These are phyloP conservation scores for Elaeis oleifera DNA, from an alignment of 202 grass and related monocot genomes.

Conservation along the genomic window DNA sequence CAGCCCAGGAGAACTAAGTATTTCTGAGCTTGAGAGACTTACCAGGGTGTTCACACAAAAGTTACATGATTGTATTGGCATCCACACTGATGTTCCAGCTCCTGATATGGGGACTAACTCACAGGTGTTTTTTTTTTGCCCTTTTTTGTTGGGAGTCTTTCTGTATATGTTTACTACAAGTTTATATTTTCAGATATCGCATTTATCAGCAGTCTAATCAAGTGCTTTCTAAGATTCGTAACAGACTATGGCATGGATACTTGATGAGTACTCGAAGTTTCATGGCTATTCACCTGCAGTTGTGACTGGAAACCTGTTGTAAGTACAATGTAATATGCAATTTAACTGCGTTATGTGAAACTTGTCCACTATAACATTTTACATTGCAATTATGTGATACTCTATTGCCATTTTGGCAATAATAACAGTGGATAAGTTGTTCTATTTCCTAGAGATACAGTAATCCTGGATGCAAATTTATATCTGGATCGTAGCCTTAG, in stretches of 20 bases:
- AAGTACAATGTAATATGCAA: conserved; percentile 23
- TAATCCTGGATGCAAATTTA: too few species aligned
- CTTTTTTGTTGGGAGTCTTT: background rate
- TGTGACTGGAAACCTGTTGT: conserved; percentile 53
- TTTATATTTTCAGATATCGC: background rate
- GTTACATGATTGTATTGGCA: background rate
- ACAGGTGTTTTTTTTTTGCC: conserved; percentile 44
- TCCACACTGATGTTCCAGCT: conserved; percentile 2
- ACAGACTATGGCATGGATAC: conserved; percentile 97
- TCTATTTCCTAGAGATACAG: too few species aligned
- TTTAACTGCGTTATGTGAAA: background rate
- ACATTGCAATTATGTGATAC: background rate
- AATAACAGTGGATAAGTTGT: too few species aligned
- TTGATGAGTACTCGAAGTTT: conserved; percentile 8
- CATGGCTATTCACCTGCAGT: conserved; percentile 23
- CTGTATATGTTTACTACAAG: background rate
- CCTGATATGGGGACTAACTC: conserved; percentile 60
- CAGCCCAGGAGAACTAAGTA: background rate
- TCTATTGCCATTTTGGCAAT: background rate
- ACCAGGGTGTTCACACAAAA: background rate
- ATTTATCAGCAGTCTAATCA: background rate
- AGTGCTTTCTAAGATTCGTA: background rate
- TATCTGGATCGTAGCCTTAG: too few species aligned
- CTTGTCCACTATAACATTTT: background rate
- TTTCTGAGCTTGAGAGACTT: background rate